Conservation (phyloP, 129 eudicot genomes). For the Flaveria robusta region DNA sequence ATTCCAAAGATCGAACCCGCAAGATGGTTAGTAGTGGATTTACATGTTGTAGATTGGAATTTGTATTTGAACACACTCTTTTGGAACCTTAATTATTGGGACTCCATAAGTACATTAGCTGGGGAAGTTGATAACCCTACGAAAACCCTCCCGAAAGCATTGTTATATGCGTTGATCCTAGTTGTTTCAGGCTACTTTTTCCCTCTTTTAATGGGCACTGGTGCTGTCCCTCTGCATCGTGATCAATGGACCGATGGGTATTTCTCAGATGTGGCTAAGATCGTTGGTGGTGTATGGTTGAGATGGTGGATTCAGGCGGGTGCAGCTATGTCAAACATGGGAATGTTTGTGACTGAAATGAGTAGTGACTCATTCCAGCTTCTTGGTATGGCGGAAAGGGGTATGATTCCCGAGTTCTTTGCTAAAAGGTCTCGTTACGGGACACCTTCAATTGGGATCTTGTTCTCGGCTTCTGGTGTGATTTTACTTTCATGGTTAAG, state of each 20-base stretch:
- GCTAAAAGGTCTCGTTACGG: conserved; percentile 73
- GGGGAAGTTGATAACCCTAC: conserved; percentile 79
- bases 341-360: conserved; percentile 89
- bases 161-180: conserved; percentile 60
- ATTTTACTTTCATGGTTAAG: conserved; percentile 76
- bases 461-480: conserved; percentile 76
- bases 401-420: conserved; percentile 70
- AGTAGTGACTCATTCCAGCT: conserved; percentile 82
- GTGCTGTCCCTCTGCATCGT: conserved; percentile 63
- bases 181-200: conserved; percentile 68
- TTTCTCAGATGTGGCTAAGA: conserved; percentile 64
- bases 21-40: conserved; percentile 73
- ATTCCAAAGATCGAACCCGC: conserved; percentile 62
- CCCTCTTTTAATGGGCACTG: conserved; percentile 62
- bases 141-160: conserved; percentile 68
- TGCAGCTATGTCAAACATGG: conserved; percentile 83
- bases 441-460: conserved; percentile 65
- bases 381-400: conserved; percentile 91
- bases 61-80: conserved; percentile 72
- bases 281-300: conserved; percentile 71
- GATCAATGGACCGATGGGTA: conserved; percentile 75
- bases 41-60: conserved; percentile 68
- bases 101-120: conserved; percentile 67
- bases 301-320: conserved; percentile 79
- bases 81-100: conserved; percentile 90